Evolutionary conservation across 768 basidiomycete genomes (phyloP), one percentile per base, ranked within the genome.

Genomic region (Lentinula raphanica): DNA sequence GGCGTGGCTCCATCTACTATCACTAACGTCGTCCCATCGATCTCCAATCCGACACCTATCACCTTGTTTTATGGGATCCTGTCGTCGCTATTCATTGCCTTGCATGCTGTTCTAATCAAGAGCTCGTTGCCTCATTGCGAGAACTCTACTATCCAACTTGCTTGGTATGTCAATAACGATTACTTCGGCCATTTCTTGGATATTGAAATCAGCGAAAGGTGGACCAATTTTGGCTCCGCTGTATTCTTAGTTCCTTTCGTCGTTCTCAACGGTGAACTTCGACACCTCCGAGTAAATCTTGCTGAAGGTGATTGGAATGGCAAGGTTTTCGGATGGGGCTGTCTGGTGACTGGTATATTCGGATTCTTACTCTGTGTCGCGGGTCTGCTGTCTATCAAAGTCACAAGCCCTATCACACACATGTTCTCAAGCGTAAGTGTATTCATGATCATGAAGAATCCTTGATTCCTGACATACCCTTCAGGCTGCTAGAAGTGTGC

Each of bases 301-400:
- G 51, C 65, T 8, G 72, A 65, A 42, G 66, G 69, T 2, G 67
- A 67, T 15, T 86, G 82, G 83, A 75, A 84, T 58, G 73, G 76
- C 54, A 71, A 65, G 4, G 73, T 82, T 3, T 88, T 88, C 64
- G 59, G 82, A 7, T 85, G 80, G 81, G 89, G 88, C 1, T 84
- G 77, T 58, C 60, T 83, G 46, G 75, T 88, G 48, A 90, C 89
- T 21, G 90, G 90, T 17, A 60, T 86, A n/a, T 88, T 90, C 60
- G 90, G 90, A 2, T 93, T 92, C 74, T 68, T 92, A 59, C 83
- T 93, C 38, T 90, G 88, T 62, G 72, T 93, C 39, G 89, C 91
- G 1, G 88, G 88, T 21, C 71, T 92, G 63, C 73, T 93, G 60
- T 88, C 87, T 66, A 90, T 93, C 74, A 88, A 88, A 66, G 82